phyloP scores from a whole-genome alignment of 2,329 filamentous ascomycete genomes.

The Colletotrichum costaricense region DNA sequence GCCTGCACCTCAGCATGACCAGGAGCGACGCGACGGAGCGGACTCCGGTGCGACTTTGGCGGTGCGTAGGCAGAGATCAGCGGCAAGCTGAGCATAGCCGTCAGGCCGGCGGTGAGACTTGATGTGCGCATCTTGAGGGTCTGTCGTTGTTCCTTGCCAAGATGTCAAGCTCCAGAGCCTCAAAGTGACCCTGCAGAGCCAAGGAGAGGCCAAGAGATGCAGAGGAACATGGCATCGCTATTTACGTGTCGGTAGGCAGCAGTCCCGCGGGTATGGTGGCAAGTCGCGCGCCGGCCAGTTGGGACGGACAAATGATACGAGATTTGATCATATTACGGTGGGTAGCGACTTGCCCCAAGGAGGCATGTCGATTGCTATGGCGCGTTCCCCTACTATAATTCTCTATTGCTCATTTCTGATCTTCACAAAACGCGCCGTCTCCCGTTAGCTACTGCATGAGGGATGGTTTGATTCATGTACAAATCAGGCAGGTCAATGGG shows the following conservation, averaged over 20 bases:
- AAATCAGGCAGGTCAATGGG: not conserved
- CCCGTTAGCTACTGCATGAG: not conserved
- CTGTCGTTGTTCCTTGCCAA: not conserved
- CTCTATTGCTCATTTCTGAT: not conserved
- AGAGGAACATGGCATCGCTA: not conserved
- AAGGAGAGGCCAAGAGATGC: not conserved
- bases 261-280: not conserved
- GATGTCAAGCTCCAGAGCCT: not conserved
- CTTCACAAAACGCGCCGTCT: not conserved
- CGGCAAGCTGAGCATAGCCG: not conserved
- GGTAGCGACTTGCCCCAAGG: not conserved
- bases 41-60: not conserved
- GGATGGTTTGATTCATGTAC: not conserved
- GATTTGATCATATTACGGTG: not conserved
- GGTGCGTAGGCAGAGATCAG: not conserved
- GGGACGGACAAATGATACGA: not conserved
- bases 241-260: not conserved
- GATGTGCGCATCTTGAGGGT: not conserved
- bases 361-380: not conserved
- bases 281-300: not conserved
- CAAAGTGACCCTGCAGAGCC: not conserved
- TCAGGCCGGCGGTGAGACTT: not conserved
- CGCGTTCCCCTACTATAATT: not conserved
- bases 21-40: not conserved
- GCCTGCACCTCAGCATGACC: not conserved